Percentiles rank a stretch among this genome's conserved stretches.
phyloP scores from a whole-genome alignment of 495 filamentous ascomycete species.

The Darksidea phi region DNA sequence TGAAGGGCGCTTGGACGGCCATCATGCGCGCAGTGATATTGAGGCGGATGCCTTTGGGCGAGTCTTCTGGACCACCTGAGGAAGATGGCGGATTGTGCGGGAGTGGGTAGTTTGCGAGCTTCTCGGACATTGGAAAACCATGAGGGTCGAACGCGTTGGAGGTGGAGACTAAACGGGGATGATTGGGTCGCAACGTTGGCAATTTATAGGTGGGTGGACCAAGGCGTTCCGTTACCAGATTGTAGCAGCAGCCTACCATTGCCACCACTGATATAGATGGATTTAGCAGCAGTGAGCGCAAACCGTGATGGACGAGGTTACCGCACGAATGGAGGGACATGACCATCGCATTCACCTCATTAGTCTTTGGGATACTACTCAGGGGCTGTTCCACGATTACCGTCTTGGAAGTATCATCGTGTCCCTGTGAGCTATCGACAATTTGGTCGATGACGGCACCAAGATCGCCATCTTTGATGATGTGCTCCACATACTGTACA shows the following conservation, averaged over 20 bases:
- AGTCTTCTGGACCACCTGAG: conserved; percentile 31
- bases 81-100: conserved; percentile 21
- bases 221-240: conserved; percentile 85
- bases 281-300: conserved; percentile 80
- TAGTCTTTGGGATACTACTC: conserved; percentile 36
- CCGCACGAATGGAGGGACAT: conserved; percentile 96
- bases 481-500: conserved; percentile 56
- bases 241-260: conserved; percentile 97
- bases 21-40: conserved; percentile 97
- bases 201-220: conserved; percentile 83
- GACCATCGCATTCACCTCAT: conserved; percentile 61
- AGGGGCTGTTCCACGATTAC: conserved; percentile 16
- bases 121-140: conserved; percentile 88
- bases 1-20: conserved; percentile 90
- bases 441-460: conserved; percentile 39
- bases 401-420: not conserved
- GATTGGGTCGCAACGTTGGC: conserved; percentile 60
- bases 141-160: conserved; percentile 72
- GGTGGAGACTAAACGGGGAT: conserved; percentile 57
- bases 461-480: conserved; percentile 51
- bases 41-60: conserved; percentile 62
- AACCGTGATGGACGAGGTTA: conserved; percentile 91
- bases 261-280: conserved; percentile 82
- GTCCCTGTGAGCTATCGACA: conserved; percentile 15
- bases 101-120: conserved; percentile 56